phyloP scores from a whole-genome alignment of 331 rosid genomes.

The Spiraea crenata region DNA sequence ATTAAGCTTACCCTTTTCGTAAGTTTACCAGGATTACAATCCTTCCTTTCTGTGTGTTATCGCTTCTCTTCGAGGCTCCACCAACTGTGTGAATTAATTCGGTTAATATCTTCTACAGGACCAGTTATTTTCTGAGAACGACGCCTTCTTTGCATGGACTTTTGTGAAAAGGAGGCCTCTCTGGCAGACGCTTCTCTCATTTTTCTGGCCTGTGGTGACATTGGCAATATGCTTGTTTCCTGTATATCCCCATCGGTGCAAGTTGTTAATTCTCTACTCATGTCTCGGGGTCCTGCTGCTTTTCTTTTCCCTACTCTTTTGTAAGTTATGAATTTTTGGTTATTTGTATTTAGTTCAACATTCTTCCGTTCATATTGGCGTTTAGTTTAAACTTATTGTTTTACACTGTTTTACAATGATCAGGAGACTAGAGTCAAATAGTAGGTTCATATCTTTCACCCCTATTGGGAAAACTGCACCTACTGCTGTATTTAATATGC shows the following conservation, averaged over 20 bases:
- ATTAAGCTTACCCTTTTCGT: neutral
- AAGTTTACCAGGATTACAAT: neutral
- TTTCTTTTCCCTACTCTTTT: slow-evolving; percentile 67
- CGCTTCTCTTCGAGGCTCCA: slow-evolving; percentile 14
- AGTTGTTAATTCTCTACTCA: slow-evolving; percentile 83
- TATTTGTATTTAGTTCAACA: slow-evolving; percentile 2
- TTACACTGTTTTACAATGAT: neutral
- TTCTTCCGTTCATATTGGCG: too few relatives aligned
- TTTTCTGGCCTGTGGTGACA: slow-evolving; percentile 95
- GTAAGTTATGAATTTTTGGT: slow-evolving; percentile 48
- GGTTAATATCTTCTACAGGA: slow-evolving; percentile 58
- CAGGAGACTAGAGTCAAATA: neutral
- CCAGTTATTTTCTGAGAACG: slow-evolving; percentile 84
- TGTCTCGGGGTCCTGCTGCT: slow-evolving; percentile 92
- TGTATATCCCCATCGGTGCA: slow-evolving; percentile 93
- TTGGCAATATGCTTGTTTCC: slow-evolving; percentile 98
- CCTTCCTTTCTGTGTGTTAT: neutral
- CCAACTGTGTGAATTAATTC: slow-evolving; percentile 21
- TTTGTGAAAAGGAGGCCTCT: slow-evolving; percentile 85
- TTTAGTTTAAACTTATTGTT: neutral
- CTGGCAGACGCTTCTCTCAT: slow-evolving; percentile 97
- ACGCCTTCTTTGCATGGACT: slow-evolving; percentile 97
- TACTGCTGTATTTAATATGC: neutral
- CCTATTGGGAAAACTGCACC: neutral
- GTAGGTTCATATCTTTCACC: neutral